phyloP scores from a whole-genome alignment of 352 stramenopile genomes.

The Elongisporangium anandrum region DNA sequence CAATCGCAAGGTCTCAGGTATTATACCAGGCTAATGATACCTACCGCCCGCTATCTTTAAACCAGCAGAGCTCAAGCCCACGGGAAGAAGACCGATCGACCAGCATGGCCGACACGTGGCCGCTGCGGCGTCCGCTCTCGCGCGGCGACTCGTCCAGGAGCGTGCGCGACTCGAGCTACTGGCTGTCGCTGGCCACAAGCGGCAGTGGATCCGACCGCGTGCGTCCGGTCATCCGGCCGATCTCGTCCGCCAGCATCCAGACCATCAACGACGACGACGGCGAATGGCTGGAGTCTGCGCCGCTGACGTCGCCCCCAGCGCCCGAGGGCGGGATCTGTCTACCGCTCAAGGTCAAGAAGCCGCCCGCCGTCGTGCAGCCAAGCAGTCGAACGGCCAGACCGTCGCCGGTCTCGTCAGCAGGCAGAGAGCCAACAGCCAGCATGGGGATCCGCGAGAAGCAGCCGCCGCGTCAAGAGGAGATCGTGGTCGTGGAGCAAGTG shows the following conservation, averaged over 20 bases:
- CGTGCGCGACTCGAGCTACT: conserved; percentile 63
- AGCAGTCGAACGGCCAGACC: neutral
- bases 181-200: conserved; percentile 35
- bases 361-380: neutral
- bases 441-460: neutral
- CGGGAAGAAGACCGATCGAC: no score
- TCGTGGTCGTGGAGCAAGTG: conserved; percentile 44
- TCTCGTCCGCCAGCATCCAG: conserved; percentile 10
- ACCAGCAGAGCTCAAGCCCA: no score
- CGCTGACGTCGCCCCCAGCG: neutral
- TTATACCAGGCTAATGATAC: neutral
- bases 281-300: neutral
- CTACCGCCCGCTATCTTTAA: neutral
- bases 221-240: conserved; percentile 12
- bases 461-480: neutral
- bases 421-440: neutral
- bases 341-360: neutral
- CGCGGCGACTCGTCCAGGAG: conserved; percentile 41
- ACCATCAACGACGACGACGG: neutral
- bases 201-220: conserved; percentile 17
- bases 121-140: conserved; percentile 9
- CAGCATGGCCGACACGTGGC: neutral
- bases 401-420: neutral
- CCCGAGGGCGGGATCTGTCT: neutral
- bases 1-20: neutral